These are phyloP conservation scores for Paratinospora sagittata DNA, from an alignment of 164 flowering plant genomes.

Conservation along the genomic window DNA sequence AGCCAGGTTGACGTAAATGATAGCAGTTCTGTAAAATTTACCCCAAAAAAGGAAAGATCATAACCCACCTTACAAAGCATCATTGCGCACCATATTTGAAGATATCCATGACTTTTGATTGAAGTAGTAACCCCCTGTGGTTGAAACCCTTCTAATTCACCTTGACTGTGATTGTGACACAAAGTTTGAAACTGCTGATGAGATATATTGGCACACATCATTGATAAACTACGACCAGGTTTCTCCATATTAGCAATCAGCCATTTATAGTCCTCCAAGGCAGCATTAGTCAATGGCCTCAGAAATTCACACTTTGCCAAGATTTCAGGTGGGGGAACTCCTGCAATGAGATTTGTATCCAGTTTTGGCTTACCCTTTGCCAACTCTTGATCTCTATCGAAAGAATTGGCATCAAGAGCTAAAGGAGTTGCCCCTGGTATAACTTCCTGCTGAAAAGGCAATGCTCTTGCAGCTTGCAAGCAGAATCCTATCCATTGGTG, in stretches of 20 bases:
- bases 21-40: no score
- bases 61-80: no score
- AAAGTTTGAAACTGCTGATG: constrained; percentile 16
- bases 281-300: constrained; percentile 66
- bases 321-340: constrained; percentile 69
- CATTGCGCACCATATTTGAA: no score
- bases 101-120: no score
- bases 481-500: constrained; percentile 95
- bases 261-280: constrained; percentile 53
- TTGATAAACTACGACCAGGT: constrained; percentile 22
- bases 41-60: no score
- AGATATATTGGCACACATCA: constrained; percentile 12
- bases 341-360: constrained; percentile 77
- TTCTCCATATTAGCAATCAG: constrained; percentile 42
- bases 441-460: constrained; percentile 74
- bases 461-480: constrained; percentile 66
- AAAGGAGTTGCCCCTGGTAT: constrained; percentile 75
- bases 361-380: constrained; percentile 46
- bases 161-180: constrained; percentile 9
- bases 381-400: constrained; percentile 23
- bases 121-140: not conserved
- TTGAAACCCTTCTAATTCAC: not conserved
- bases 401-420: constrained; percentile 27
- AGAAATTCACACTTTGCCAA: constrained; percentile 64
- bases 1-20: not conserved